Conservation (phyloP, 495 filamentous ascomycete species). For the Oleoguttula mirabilis region DNA sequence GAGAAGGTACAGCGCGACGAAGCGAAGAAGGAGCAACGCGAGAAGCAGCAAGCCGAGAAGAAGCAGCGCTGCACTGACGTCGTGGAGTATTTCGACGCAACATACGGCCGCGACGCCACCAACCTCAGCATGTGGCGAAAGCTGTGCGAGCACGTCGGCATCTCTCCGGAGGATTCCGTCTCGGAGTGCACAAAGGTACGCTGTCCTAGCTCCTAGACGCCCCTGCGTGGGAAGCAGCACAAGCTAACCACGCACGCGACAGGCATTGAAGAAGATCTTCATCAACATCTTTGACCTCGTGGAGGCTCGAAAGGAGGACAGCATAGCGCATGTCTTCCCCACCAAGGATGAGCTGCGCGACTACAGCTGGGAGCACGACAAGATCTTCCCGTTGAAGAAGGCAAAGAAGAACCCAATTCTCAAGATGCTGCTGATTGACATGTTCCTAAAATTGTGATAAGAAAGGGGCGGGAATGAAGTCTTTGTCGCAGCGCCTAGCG, state of each 20-base stretch:
- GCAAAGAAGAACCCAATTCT: background rate
- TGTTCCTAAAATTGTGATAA: too few relatives aligned
- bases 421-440: background rate
- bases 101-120: slow-evolving; percentile 7
- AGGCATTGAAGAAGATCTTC: background rate
- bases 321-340: background rate
- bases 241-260: too few relatives aligned
- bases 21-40: too few relatives aligned
- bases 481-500: background rate
- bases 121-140: slow-evolving; percentile 8
- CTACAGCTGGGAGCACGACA: background rate
- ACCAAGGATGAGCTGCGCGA: background rate
- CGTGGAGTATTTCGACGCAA: slow-evolving; percentile 5
- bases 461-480: background rate
- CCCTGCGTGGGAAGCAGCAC: background rate
- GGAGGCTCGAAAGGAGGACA: too few relatives aligned
- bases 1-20: too few relatives aligned
- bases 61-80: too few relatives aligned
- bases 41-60: too few relatives aligned
- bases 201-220: background rate
- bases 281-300: slow-evolving; percentile 4
- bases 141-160: slow-evolving; percentile 10
- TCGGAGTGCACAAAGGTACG: slow-evolving; percentile 11
- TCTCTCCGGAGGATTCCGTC: background rate
- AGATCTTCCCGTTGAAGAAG: background rate